phyloP scores from a whole-genome alignment of 2,329 filamentous ascomycete species.

The Aspergillus fumigatiaffinis region DNA sequence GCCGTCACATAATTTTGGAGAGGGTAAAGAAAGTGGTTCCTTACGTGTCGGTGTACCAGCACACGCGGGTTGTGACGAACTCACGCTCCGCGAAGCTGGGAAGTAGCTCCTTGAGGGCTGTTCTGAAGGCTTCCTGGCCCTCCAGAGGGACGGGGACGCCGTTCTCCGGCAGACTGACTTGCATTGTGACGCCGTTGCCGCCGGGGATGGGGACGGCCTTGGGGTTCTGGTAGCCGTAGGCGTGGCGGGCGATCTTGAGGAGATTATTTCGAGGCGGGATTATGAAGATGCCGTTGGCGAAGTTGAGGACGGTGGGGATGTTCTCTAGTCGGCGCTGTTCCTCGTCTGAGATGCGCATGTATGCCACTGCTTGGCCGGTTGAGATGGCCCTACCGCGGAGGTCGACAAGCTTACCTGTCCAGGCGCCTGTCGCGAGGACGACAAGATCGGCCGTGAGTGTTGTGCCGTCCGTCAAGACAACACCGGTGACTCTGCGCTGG shows the following conservation, averaged over 20 bases:
- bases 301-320: constrained; percentile 60
- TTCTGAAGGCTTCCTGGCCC: constrained; percentile 58
- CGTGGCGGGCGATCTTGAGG: constrained; percentile 69
- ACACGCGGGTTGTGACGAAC: constrained; percentile 61
- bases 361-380: constrained; percentile 77
- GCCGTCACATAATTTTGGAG: background rate
- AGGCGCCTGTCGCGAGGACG: constrained; percentile 80
- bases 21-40: constrained; percentile 10
- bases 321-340: constrained; percentile 64
- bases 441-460: constrained; percentile 64
- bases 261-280: constrained; percentile 52
- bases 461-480: constrained; percentile 48
- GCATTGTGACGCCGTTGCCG: constrained; percentile 22
- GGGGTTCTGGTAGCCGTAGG: constrained; percentile 60
- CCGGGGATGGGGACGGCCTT: constrained; percentile 25
- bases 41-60: constrained; percentile 72
- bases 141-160: constrained; percentile 47
- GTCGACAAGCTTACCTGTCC: constrained; percentile 75
- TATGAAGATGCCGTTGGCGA: constrained; percentile 50
- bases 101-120: constrained; percentile 58
- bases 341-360: constrained; percentile 66
- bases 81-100: constrained; percentile 58
- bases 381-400: constrained; percentile 71
- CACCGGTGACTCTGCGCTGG: constrained; percentile 39
- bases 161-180: constrained; percentile 38